Evolutionary conservation across 2,329 filamentous ascomycete species (phyloP), one percentile per base, ranked within the genome.

Genomic region (Colletotrichum lentis): DNA sequence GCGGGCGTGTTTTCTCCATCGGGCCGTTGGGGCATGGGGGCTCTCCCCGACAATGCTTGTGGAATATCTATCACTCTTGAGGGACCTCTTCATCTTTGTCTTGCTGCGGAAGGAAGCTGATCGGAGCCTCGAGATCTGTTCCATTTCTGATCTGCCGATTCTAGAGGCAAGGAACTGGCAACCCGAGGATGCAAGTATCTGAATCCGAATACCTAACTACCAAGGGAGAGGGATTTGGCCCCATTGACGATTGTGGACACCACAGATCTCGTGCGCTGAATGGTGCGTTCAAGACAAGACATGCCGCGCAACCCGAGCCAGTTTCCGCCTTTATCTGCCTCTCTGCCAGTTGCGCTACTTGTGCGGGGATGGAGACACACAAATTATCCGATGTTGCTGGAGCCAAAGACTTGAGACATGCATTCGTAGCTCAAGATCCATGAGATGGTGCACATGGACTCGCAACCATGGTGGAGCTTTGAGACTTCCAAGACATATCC

Each of bases 231-330:
- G 20, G 14, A 14, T 53, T 67, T 47, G 39, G 46, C 60, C 20
- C 62, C 20, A 54, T 54, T 47, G 57, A 53, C 63, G 16, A 49
- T 20, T 27, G 41, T 8, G 6, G 20, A 43, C 16, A 35, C 37
- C 10, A 22, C 22, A 46, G 37, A 37, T 31, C 31, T 39, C n/a
- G 47, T n/a, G 24, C 56, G 54, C 14, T 60, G 53, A 67, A 44
- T 44, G 43, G 58, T 56, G 50, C 44, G 50, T 57, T 37, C 20
- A 54, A 43, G 20, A 39, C 50, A 39, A 37, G 49, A 55, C 49
- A 46, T 65, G 55, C 62, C 49, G 62, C 54, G 46, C 59, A 50
- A 46, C 49, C 52, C 59, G 64, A 52, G 46, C 61, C 46, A 54
- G 31, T 50, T 55, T 27, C 41, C 43, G 18, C 12, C 31, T 35